Base-by-base conservation (phyloP, 306 rosid species). In the Ceratonia siliqua region DNA sequence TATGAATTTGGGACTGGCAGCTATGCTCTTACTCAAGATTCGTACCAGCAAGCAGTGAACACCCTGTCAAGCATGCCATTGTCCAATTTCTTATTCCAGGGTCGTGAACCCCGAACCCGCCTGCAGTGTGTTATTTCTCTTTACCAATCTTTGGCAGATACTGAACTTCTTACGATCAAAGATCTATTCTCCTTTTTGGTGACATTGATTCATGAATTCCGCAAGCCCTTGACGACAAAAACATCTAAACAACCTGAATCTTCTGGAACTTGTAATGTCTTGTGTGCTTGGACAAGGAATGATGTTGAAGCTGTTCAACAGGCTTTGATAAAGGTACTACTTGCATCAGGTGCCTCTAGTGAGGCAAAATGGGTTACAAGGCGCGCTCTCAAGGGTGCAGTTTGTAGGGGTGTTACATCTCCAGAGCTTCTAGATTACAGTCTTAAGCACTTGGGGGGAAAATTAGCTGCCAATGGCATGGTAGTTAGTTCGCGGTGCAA, bases 1-100 rank as follows among this genome's bases (percentile, higher is more conserved):
- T 90, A 90, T 75, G 79, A 85, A 52, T 90, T 88, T 85, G 90
- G 91, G 2, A 78, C 85, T 6, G 96, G 96, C 11, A 77, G 93
- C 74, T 90, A 90, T 80, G 96, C 89, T 33, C 86, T 88, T 36
- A 90, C 93, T 2, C 83, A 79, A 35, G 83, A 88, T 15, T 85
- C 77, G 0, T 90, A 90, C 80, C 77, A 64, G 53, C 53, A 78
- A 15, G 93, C 93, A 11, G 88, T 86, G 35, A 79, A 83, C 45
- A 75, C 71, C 43, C 68, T 86, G 21, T 83, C 88, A 33, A 53
- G 27, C 71, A 65, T 79, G 78, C 81, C 84, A n/a, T 36, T 89
- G 46, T 67, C 84, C 17, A 71, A 85, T 7, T 79, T 88, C n/a
- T 57, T 49, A 24, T 85, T 83, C 80, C 85, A 62, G 28, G 83